Base-by-base conservation (phyloP, 176 grass and related monocot genomes). In the Puya raimondii region DNA sequence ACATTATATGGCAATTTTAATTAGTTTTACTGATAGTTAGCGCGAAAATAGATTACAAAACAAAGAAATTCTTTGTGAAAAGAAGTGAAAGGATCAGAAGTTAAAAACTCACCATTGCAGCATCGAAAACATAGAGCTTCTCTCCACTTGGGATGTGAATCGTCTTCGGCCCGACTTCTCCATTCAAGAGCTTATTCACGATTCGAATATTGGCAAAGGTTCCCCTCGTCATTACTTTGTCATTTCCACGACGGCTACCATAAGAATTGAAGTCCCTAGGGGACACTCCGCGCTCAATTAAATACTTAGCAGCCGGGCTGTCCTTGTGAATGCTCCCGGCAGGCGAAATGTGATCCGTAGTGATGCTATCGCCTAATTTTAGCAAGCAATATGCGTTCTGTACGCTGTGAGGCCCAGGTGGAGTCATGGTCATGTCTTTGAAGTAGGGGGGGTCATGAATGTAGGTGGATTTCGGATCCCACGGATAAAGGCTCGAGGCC, bases 271-370 rank as follows among this genome's bases (percentile, higher is more conserved):
- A 85, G 63, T 85, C 72, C 64, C 50, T 80, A 17, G 51, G 78
- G 0, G 79, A 69, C 48, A 89, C 67, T 15, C 75, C 72, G 51
- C 59, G 71, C 57, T 72, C 71, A 65, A 69, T 49, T 42, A 89
- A 72, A 69, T 82, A 89, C 48, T 76, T 89, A 49, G 86, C 82
- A 72, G 86, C 78, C 42, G 82, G 86, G 53, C 86, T 85, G 64
- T 89, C 86, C 65, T 81, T 89, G 27, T 89, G 87, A 51, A 89
- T 89, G 75, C 70, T 89, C 2, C 86, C 82, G 51, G 87, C 70
- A 58, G 87, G 82, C 64, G 82, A 89, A 65, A 89, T 89, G 65
- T 85, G 87, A 76, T 85, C 82, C 13, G 75, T 80, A 4, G 74
- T 89, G 15, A 85, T 64, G 47, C 75, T 82, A 58, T 90, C 80